A percentile compares a stretch with the other conserved stretches of the same genome.
Conservation (phyloP, 2,329 filamentous ascomycete genomes). For the Ophiosphaerella herpotricha region DNA sequence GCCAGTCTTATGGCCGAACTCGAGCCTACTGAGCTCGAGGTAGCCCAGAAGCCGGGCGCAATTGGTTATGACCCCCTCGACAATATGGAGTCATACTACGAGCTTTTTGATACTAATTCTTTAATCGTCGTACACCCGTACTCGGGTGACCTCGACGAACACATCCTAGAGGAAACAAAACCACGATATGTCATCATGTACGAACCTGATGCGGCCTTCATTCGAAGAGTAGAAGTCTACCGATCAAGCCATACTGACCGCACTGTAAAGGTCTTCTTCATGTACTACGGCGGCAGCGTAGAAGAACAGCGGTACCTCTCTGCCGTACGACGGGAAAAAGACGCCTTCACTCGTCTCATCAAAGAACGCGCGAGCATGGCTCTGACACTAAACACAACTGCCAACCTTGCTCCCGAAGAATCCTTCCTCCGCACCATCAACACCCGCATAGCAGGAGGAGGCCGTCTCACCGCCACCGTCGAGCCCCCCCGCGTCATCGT, state of each 20-base stretch:
- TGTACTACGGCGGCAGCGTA: slow-evolving; percentile 93
- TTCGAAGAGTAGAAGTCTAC: slow-evolving; percentile 92
- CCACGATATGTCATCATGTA: slow-evolving; percentile 99
- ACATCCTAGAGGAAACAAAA: slow-evolving; percentile 91
- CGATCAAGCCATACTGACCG: slow-evolving; percentile 89
- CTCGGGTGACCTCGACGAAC: slow-evolving; percentile 93
- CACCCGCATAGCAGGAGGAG: slow-evolving; percentile 93
- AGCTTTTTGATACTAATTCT: slow-evolving; percentile 89
- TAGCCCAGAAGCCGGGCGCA: slow-evolving; percentile 71
- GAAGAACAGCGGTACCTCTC: slow-evolving; percentile 94
- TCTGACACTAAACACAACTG: slow-evolving; percentile 72
- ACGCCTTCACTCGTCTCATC: slow-evolving; percentile 92
- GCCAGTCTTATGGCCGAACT: slow-evolving; percentile 82
- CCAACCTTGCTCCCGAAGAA: slow-evolving; percentile 79
- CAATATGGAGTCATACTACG: slow-evolving; percentile 89
- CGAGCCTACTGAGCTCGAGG: slow-evolving; percentile 77
- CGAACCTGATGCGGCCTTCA: slow-evolving; percentile 92
- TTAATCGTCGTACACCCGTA: slow-evolving; percentile 90
- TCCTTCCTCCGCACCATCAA: slow-evolving; percentile 93
- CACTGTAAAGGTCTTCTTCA: slow-evolving; percentile 90
- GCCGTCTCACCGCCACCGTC: slow-evolving; percentile 79
- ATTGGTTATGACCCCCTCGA: slow-evolving; percentile 79
- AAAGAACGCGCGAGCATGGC: slow-evolving; percentile 94
- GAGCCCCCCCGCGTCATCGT: slow-evolving; percentile 90
- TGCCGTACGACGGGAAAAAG: slow-evolving; percentile 90